A percentile compares a stretch with the other conserved stretches of the same genome.
Evolutionary conservation across 2,329 filamentous ascomycete genomes (phyloP).

Genomic region (Capronia americana): DNA sequence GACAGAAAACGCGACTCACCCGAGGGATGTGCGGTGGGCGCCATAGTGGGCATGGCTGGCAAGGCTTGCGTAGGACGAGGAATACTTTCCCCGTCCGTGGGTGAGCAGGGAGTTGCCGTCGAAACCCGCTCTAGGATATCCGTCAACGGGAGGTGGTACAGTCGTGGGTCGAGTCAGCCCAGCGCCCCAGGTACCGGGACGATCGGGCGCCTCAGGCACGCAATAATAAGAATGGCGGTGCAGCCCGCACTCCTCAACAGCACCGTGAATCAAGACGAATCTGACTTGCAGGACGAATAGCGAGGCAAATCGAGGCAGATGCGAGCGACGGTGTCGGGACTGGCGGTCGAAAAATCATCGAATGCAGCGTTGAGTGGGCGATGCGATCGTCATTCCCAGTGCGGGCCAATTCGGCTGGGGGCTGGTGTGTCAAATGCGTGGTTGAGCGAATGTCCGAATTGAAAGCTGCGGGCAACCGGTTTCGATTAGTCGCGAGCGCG

Average conservation of each 20-base stretch:
- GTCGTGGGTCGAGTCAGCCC: conserved; percentile 10
- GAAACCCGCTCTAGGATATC: conserved; percentile 13
- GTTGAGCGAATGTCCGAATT: conserved; percentile 4
- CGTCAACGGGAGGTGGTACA: conserved; percentile 14
- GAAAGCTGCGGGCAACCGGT: conserved; percentile 2
- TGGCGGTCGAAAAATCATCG: conserved; percentile 13
- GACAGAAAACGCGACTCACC: conserved; percentile 28
- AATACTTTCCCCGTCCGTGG: conserved; percentile 5
- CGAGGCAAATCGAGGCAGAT: conserved; percentile 1
- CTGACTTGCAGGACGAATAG: conserved; percentile 13
- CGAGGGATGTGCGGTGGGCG: conserved; percentile 20
- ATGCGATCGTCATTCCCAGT: conserved; percentile 17
- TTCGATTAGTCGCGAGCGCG: no score
- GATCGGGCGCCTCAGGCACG: conserved; percentile 15
- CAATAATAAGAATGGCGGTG: conserved; percentile 4
- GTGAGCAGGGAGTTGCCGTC: conserved; percentile 13
- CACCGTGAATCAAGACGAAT: not conserved
- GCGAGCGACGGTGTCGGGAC: conserved; percentile 10
- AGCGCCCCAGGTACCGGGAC: conserved; percentile 9
- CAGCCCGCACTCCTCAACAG: not conserved
- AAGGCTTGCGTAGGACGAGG: conserved; percentile 27
- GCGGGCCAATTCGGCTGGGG: conserved; percentile 5
- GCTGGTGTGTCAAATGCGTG: conserved; percentile 12
- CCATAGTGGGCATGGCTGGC: conserved; percentile 25
- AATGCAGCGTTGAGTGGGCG: conserved; percentile 13